Evolutionary conservation across 164 flowering plant species (phyloP).

Genomic region (Warburgia ugandensis): DNA sequence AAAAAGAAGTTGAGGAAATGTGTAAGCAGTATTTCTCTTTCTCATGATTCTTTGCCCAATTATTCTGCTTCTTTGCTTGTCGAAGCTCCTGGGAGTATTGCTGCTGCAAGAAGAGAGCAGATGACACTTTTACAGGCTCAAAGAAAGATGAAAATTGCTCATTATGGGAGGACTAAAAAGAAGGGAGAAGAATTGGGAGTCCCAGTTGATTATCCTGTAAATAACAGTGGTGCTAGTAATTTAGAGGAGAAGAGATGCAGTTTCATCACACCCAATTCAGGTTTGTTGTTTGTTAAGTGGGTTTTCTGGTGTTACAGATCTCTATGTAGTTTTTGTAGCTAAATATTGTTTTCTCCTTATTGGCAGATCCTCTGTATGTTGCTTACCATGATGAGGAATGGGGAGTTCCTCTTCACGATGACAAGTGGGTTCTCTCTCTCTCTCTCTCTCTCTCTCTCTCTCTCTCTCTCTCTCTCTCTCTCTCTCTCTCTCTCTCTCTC

Average conservation of each 20-base stretch:
- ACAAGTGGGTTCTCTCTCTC: constrained; percentile 48
- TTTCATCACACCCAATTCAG: constrained; percentile 81
- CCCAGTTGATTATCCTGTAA: constrained; percentile 23
- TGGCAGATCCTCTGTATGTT: constrained; percentile 72
- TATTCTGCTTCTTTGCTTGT: constrained; percentile 37
- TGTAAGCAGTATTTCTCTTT: background rate
- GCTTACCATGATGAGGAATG: constrained; percentile 94
- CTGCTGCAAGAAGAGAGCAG: constrained; percentile 76
- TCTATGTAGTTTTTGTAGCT: background rate
- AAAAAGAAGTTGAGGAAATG: constrained; percentile 34
- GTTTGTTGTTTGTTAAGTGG: constrained; percentile 32
- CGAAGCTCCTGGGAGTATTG: constrained; percentile 77
- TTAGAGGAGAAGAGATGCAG: constrained; percentile 71
- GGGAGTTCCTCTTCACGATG: constrained; percentile 94
- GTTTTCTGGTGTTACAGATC: no score
- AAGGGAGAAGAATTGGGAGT: constrained; percentile 33
- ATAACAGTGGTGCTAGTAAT: constrained; percentile 4
- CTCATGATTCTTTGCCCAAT: constrained; percentile 1
- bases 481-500: constrained; percentile 17
- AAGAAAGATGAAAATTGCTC: constrained; percentile 74
- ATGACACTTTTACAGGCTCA: constrained; percentile 56
- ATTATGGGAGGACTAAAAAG: constrained; percentile 74
- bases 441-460: constrained; percentile 8
- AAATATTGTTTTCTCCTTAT: background rate
- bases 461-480: constrained; percentile 8